These are phyloP conservation scores for Brassica incana DNA, from an alignment of 345 rosid genomes.

Conservation along the genomic window DNA sequence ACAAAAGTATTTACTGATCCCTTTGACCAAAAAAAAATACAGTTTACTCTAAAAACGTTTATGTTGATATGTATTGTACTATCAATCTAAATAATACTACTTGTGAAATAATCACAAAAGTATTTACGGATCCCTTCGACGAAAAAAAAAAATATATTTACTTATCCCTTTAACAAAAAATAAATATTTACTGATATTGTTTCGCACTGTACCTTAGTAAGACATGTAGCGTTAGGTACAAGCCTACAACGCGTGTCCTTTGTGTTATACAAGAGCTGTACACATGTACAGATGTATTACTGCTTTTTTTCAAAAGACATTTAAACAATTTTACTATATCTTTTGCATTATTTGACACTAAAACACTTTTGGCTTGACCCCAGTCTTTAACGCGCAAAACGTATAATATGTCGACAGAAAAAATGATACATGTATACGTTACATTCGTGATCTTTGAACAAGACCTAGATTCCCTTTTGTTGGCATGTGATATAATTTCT, in stretches of 20 bases:
- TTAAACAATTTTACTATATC: not conserved
- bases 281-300: not conserved
- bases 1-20: no score
- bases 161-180: not conserved
- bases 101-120: no score
- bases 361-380: not conserved
- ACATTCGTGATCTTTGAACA: no score
- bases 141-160: not conserved
- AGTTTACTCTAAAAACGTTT: no score
- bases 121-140: no score
- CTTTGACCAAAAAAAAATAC: no score
- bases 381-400: not conserved
- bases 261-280: not conserved
- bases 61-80: no score
- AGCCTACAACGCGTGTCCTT: slow-evolving; percentile 16
- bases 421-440: no score
- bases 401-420: no score
- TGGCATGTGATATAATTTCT: no score
- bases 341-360: not conserved
- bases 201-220: not conserved
- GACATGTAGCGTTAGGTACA: not conserved
- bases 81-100: no score
- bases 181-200: not conserved
- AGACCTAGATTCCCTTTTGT: no score
- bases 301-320: not conserved